Conservation (phyloP, 176 grass and related monocot species). For the Oryza longistaminata region DNA sequence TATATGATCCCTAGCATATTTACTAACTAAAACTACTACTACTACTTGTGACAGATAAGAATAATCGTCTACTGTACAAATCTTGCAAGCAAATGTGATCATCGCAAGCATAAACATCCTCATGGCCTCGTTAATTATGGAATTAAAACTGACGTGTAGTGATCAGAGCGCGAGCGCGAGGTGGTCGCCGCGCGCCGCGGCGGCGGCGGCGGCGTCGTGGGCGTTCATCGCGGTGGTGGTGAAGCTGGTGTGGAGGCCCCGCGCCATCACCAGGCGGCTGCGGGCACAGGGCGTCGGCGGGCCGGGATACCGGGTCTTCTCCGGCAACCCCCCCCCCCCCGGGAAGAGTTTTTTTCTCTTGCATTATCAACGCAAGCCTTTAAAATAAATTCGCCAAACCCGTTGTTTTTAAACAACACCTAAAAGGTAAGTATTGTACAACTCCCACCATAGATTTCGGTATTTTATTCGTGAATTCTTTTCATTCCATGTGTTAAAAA, state of each 20-base stretch:
- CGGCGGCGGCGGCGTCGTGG: neutral
- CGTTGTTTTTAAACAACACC: no score
- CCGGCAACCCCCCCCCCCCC: no score
- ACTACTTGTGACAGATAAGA: neutral
- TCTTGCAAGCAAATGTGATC: no score
- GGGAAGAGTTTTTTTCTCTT: no score
- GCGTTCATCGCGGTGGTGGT: constrained; percentile 40
- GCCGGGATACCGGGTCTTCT: constrained; percentile 44
- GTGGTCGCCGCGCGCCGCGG: neutral
- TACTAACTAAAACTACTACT: neutral
- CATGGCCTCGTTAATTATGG: no score
- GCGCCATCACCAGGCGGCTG: constrained; percentile 1
- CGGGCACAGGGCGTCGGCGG: constrained; percentile 51
- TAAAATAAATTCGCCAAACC: no score
- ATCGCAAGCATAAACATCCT: neutral
- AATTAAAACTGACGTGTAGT: no score
- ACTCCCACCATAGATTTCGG: no score
- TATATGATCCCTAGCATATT: neutral
- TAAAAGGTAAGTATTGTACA: no score
- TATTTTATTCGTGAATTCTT: no score
- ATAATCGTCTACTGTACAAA: neutral
- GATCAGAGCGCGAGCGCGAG: constrained; percentile 39
- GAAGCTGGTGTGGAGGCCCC: constrained; percentile 49
- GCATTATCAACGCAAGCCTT: no score
- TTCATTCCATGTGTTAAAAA: no score